Evolutionary conservation across 2,329 filamentous ascomycete species (phyloP), one percentile per base, ranked within the genome.

Genomic region (Colletotrichum liaoningense): DNA sequence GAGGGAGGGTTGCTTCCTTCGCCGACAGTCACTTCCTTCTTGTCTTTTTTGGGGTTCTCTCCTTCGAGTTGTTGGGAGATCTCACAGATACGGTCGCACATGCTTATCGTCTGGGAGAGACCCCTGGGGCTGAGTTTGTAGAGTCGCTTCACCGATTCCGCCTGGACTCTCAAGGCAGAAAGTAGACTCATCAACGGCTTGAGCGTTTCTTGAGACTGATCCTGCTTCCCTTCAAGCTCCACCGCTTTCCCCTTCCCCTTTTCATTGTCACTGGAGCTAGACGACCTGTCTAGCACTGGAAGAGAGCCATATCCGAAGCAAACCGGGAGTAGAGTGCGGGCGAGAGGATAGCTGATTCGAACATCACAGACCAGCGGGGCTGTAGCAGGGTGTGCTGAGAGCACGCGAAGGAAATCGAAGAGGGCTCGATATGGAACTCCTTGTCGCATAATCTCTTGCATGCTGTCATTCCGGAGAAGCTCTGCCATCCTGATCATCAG

Each of bases 401-500:
- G 24, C 7, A 59, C 49, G 1, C 5, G 5, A 19, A 72, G 28
- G 8, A 72, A 72, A 19, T 33, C n/a, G 9, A 69, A 58, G 28
- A 69, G 19, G 9, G 52, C 28, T 3, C 14, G 26, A 19, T 63
- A 72, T 11, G 63, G 28, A 14, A 14, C 4, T 5, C 42, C 12
- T 4, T 24, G 35, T 12, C 14, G 8, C n/a, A 63, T 16, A 26
- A 72, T 38, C 7, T 62, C n/a, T 28, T 72, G 33, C 8, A 81
- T 75, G 5, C 76, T 75, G 1, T 77, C 76, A 46, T 78, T 75
- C 2, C 77, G 76, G 1, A 81, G 73, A 3, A 80, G 38, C 56
- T 79, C 77, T 3, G 74, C 75, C 1, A 76, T 75, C 42, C 75
- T 77, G 5, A 59, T 49, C 11, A 81, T 19, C 11, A 81, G 68